Evolutionary conservation across 1,284 basidiomycete species (phyloP), one percentile per base, ranked within the genome.

Genomic region (Athelia sp.): DNA sequence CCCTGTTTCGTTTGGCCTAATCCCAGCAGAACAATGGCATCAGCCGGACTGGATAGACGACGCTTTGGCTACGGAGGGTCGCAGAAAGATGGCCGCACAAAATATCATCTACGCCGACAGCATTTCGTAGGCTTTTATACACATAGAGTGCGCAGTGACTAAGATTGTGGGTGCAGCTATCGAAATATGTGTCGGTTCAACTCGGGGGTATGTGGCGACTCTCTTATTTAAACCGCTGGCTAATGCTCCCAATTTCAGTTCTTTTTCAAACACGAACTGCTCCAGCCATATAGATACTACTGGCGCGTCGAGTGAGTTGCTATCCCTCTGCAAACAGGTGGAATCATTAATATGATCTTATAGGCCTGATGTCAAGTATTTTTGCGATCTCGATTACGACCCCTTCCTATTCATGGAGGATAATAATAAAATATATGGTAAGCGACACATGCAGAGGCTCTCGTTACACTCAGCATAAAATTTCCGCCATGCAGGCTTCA

Each of bases 11-110:
- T 95, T 91, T 59, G 92, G 90, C 4, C 65, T 80, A 17, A 86
- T 95, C 24, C 81, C 84, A 3, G 62, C 62, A 18, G 80, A 87
- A 15, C 79, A 90, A 53, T 94, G 92, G 93, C 70, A 74, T 52
- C 88, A 93, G 63, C 90, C 91, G 0, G 78, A 82, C 21, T 92
- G 86, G 85, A 84, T 90, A 52, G 85, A 90, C 53, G 84, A 90
- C 60, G 71, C 78, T 4, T 75, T 73, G 45, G 90, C 91, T 1
- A 72, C 66, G n/a, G 73, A 72, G 43, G 75, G 79, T 18, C 74
- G 91, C 48, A 71, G 77, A 45, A 73, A 74, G 54, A 79, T 90
- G 72, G 73, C 75, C 51, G 64, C 67, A 54, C 73, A 87, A 60
- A 73, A 81, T 45, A 79, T 91, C 56, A 83, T 89, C 47, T 88